These are phyloP conservation scores for Fusarium sp. DNA, from an alignment of 2,329 filamentous ascomycete species.

Conservation along the genomic window DNA sequence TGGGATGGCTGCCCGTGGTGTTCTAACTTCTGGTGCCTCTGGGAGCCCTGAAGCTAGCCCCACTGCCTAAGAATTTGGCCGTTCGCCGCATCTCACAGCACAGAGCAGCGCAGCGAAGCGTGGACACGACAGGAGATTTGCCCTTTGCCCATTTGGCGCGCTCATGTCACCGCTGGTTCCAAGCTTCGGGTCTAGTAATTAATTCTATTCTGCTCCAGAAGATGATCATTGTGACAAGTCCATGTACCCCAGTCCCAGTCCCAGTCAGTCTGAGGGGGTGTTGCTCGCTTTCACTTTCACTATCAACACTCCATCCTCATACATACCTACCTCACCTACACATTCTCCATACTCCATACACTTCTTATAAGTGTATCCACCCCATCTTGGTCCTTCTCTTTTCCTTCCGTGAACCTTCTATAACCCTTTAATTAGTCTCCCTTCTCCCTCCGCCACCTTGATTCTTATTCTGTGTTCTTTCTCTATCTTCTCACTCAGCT, in stretches of 20 bases:
- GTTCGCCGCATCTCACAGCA: slow-evolving; percentile 40
- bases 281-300: slow-evolving; percentile 22
- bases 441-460: slow-evolving; percentile 27
- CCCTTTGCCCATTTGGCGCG: slow-evolving; percentile 27
- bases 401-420: slow-evolving; percentile 42
- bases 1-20: slow-evolving; percentile 29
- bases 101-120: background rate
- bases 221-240: slow-evolving; percentile 37
- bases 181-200: slow-evolving; percentile 44
- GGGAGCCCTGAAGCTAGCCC: slow-evolving; percentile 36
- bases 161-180: slow-evolving; percentile 49
- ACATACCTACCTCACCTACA: background rate
- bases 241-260: slow-evolving; percentile 44
- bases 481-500: slow-evolving; percentile 15
- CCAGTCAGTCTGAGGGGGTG: slow-evolving; percentile 34
- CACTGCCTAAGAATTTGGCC: slow-evolving; percentile 43
- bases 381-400: slow-evolving; percentile 43
- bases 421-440: slow-evolving; percentile 39
- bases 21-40: slow-evolving; percentile 18
- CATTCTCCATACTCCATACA: background rate
- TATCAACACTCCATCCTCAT: slow-evolving; percentile 28
- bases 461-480: slow-evolving; percentile 11
- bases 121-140: slow-evolving; percentile 41
- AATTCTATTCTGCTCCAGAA: slow-evolving; percentile 35
- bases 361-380: slow-evolving; percentile 48